phyloP scores from a whole-genome alignment of 371 early-diverging fungal species.

The Mortierella polycephala region DNA sequence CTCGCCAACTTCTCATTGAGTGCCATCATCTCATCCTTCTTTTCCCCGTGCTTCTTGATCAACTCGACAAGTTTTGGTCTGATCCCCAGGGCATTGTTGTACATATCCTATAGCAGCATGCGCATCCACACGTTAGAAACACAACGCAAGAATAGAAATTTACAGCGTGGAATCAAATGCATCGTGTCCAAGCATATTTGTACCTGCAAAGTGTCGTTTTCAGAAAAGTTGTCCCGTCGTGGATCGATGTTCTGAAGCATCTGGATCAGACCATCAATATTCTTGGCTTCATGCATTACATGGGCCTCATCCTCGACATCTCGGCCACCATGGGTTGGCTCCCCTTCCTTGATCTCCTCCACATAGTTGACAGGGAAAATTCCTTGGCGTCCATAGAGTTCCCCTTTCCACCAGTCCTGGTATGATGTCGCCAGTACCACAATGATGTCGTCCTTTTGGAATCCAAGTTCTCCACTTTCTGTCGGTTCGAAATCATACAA shows the following conservation, averaged over 20 bases:
- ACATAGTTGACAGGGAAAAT: conserved; percentile 93
- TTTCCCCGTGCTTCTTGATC: conserved; percentile 51
- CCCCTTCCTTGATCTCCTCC: conserved; percentile 57
- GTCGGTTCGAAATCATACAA: conserved; percentile 88
- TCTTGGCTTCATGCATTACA: conserved; percentile 77
- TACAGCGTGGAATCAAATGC: too few relatives aligned
- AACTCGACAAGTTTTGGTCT: conserved; percentile 51
- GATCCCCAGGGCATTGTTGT: conserved; percentile 44
- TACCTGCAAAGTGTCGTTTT: conserved; percentile 88
- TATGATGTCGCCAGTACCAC: conserved; percentile 86
- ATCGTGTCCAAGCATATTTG: too few relatives aligned
- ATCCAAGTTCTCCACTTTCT: conserved; percentile 86
- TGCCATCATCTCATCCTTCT: conserved; percentile 48
- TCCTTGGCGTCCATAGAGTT: conserved; percentile 75
- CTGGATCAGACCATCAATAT: conserved; percentile 81
- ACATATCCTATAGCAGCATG: conserved; percentile 23
- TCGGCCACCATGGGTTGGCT: conserved; percentile 54
- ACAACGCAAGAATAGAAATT: background rate
- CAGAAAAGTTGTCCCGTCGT: conserved; percentile 81
- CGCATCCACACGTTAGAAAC: background rate
- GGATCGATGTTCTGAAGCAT: conserved; percentile 84
- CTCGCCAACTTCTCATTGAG: conserved; percentile 44
- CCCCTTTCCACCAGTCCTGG: conserved; percentile 94
- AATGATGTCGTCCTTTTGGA: conserved; percentile 82
- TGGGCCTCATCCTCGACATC: conserved; percentile 77